These are phyloP conservation scores for Neonectria magnoliae DNA, from an alignment of 2,329 filamentous ascomycete species.

Conservation along the genomic window DNA sequence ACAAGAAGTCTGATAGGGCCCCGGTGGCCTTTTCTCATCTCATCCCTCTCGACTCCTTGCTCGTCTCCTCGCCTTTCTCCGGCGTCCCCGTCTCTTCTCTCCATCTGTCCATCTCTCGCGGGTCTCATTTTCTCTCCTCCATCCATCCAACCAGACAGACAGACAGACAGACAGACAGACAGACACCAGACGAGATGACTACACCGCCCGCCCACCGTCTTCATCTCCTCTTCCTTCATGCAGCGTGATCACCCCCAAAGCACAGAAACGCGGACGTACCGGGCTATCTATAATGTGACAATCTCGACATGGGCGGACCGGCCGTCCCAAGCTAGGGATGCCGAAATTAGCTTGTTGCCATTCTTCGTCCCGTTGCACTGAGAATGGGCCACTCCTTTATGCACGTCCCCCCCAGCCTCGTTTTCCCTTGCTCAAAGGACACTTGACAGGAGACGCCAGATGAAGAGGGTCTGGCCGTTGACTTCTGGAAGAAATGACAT, in stretches of 20 bases:
- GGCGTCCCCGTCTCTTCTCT: not conserved
- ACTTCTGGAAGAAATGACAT: not conserved
- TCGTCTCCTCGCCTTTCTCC: not conserved
- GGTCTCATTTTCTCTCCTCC: constrained; percentile 4
- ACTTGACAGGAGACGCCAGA: not conserved
- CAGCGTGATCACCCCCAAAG: not conserved
- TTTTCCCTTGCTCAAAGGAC: constrained; percentile 4
- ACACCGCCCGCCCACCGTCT: not conserved
- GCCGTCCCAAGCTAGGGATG: constrained; percentile 35
- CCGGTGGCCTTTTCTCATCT: not conserved
- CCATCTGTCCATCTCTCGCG: not conserved
- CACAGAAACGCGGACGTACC: not conserved
- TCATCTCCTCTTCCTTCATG: constrained; percentile 11
- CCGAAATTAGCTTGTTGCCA: constrained; percentile 41
- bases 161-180: too few relatives aligned
- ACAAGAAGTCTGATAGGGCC: not conserved
- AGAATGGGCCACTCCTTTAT: constrained; percentile 37
- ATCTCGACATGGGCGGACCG: constrained; percentile 26
- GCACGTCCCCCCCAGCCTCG: constrained; percentile 22
- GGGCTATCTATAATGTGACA: constrained; percentile 7
- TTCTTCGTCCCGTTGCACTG: constrained; percentile 38
- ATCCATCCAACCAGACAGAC: not conserved
- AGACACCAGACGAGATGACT: not conserved
- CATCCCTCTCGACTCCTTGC: not conserved
- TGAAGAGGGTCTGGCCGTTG: not conserved